Conservation (phyloP, 2,329 filamentous ascomycete genomes). For the Fusarium tanahbumbuense region DNA sequence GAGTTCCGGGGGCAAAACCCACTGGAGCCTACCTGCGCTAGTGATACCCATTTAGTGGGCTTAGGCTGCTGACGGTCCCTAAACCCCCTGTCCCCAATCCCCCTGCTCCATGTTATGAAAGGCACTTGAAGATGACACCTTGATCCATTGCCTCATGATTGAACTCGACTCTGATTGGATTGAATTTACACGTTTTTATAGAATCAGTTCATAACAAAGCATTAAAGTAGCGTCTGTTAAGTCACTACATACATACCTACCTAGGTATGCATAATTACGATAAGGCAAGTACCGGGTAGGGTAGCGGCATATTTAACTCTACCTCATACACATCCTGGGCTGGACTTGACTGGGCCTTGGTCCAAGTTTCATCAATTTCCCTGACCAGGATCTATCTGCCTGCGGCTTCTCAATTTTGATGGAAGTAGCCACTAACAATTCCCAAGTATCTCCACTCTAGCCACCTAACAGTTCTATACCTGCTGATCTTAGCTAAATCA, state of each 20-base stretch:
- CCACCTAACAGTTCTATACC: conserved; percentile 23
- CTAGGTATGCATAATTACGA: background rate
- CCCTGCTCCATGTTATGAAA: background rate
- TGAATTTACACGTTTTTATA: background rate
- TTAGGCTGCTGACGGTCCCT: conserved; percentile 7
- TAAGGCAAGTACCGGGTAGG: background rate
- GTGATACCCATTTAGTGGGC: conserved; percentile 15
- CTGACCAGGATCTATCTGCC: conserved; percentile 8
- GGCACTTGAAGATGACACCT: conserved; percentile 37
- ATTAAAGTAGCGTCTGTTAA: background rate
- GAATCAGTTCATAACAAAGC: background rate
- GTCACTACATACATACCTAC: background rate
- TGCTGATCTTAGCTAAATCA: conserved; percentile 33
- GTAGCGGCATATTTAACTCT: background rate
- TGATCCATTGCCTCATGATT: conserved; percentile 21
- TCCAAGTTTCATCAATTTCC: conserved; percentile 18
- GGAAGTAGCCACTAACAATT: conserved; percentile 12
- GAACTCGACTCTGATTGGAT: conserved; percentile 1
- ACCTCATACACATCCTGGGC: conserved; percentile 2
- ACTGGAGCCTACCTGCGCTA: conserved; percentile 1
- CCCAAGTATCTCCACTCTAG: conserved; percentile 15
- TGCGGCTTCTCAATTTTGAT: conserved; percentile 9
- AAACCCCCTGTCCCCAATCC: conserved; percentile 4
- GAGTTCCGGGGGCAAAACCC: background rate
- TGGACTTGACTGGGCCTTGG: background rate